Base-by-base conservation (phyloP, 2,329 filamentous ascomycete species). In the Xylaria sp. region DNA sequence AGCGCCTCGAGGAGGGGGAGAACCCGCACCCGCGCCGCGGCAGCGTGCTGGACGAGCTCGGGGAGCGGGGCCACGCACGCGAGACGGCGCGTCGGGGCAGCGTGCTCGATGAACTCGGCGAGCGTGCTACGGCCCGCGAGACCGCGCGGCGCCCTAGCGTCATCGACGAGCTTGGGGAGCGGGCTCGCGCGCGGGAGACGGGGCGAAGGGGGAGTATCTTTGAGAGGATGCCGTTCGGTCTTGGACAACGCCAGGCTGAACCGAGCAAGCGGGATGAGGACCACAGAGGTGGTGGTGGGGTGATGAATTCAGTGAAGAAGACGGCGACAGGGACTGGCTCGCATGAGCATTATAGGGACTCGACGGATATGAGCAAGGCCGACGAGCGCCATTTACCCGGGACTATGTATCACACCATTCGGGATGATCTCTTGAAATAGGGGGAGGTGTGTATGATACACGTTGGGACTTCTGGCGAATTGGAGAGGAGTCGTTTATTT, bases 381-480 rank as follows among this genome's bases (percentile, higher is more conserved):
- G 69, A 70, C 24, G 62, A 63, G 27, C 39, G 50, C 21, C 47
- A 32, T 8, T 4, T 69, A 4, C 59, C 65, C 2, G 66, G 69
- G 12, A 50, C 30, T n/a, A 59, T 64, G 55, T 67, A 69, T 53
- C 59, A 36, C 2, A 14, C 27, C 9, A 57, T 70, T 51, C 54
- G 66, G 21, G 69, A 70, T 36, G 63, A 69, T 24, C 53, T 63
- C 24, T 47, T 32, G n/a, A 64, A 67, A 67, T 65, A 56, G 17
- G 55, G 12, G 11, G 45, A 34, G 11, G 7, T 51, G 50, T 14
- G 3, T 17, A 19, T 12, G 27, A n/a, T 34, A 30, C 8, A 14
- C 3, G 39, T 47, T 21, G 36, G 24, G 17, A 27, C n/a, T 42
- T 42, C 12, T 17, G 14, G 39, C 11, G 39, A 17, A 12, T 14